Evolutionary conservation across 345 rosid genomes (phyloP).

Genomic region (Eucalyptus fibrosa): DNA sequence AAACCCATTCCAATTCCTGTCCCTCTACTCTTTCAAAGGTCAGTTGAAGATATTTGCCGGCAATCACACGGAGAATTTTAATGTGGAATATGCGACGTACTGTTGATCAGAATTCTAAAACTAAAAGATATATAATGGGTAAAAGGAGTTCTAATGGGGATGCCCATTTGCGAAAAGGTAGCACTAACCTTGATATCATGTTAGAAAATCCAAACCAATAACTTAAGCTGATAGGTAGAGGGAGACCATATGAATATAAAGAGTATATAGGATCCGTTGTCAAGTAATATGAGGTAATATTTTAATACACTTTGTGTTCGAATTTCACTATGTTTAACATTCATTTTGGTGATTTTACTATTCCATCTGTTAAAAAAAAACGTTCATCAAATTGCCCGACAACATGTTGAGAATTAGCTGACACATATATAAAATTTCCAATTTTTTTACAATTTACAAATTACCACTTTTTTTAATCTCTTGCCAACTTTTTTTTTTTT

Average conservation of each 20-base stretch:
- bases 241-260: neutral
- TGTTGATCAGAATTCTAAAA: too few species aligned
- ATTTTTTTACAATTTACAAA: too few species aligned
- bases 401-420: neutral
- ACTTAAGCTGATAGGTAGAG: neutral
- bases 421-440: neutral
- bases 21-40: too few species aligned
- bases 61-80: too few species aligned
- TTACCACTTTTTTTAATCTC: too few species aligned
- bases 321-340: neutral
- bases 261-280: too few species aligned
- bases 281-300: neutral
- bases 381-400: neutral
- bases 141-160: neutral
- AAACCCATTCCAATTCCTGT: too few species aligned
- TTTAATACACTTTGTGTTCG: neutral
- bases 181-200: neutral
- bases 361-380: neutral
- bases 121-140: too few species aligned
- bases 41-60: too few species aligned
- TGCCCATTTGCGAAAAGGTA: neutral
- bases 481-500: too few species aligned
- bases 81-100: too few species aligned
- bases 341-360: neutral
- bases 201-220: too few species aligned